Evolutionary conservation across 2,329 filamentous ascomycete species (phyloP).

Genomic region (Penicillium hordei): DNA sequence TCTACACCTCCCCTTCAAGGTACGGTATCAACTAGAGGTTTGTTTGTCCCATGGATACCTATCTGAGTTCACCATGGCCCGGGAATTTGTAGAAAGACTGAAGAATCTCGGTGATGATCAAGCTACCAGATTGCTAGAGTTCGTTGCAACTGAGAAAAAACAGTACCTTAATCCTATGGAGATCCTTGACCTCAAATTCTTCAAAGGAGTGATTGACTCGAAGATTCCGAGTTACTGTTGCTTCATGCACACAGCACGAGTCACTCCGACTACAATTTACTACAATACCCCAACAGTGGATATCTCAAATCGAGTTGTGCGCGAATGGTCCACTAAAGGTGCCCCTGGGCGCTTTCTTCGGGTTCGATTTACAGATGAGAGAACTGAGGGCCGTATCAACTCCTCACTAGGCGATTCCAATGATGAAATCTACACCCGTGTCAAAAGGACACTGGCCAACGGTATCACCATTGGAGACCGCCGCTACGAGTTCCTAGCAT

Average conservation of each 20-base stretch:
- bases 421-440: conserved; percentile 70
- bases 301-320: conserved; percentile 81
- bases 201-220: conserved; percentile 49
- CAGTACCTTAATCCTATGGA: conserved; percentile 68
- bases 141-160: conserved; percentile 64
- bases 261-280: conserved; percentile 83
- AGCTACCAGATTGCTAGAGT: conserved; percentile 70
- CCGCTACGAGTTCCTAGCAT: conserved; percentile 85
- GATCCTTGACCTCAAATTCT: conserved; percentile 60
- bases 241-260: conserved; percentile 69
- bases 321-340: conserved; percentile 64
- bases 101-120: conserved; percentile 50
- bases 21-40: conserved; percentile 89
- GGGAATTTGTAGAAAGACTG: conserved; percentile 66
- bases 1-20: conserved; percentile 61
- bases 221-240: conserved; percentile 71
- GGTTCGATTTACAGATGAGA: conserved; percentile 86
- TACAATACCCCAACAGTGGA: conserved; percentile 77
- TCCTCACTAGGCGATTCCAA: conserved; percentile 57
- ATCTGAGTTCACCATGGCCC: conserved; percentile 70
- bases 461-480: conserved; percentile 82
- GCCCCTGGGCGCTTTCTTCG: conserved; percentile 79
- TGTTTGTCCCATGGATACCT: conserved; percentile 80
- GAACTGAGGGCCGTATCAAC: conserved; percentile 61
- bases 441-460: conserved; percentile 69